phyloP scores from a whole-genome alignment of 2,329 filamentous ascomycete genomes.

The Alternaria rosae region DNA sequence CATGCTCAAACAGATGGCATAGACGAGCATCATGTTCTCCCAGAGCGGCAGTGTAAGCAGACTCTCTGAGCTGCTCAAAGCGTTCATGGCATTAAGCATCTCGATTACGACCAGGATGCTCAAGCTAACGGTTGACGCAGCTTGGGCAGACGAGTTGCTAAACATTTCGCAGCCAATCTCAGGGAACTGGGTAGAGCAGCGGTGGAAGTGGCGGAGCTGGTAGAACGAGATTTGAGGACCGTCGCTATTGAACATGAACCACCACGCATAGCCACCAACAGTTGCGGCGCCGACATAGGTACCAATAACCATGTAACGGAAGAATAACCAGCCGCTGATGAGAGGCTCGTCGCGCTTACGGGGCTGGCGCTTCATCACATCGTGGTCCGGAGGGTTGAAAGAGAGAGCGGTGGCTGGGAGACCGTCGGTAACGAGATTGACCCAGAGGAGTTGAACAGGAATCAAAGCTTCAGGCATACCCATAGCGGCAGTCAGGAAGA shows the following conservation, averaged over 20 bases:
- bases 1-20: slow-evolving; percentile 93
- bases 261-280: slow-evolving; percentile 98
- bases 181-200: slow-evolving; percentile 83
- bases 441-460: slow-evolving; percentile 97
- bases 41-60: slow-evolving; percentile 93
- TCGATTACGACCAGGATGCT: slow-evolving; percentile 95
- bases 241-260: slow-evolving; percentile 94
- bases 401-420: slow-evolving; percentile 94
- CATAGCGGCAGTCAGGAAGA: slow-evolving; percentile 94
- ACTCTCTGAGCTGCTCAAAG: slow-evolving; percentile 92
- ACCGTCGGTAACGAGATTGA: slow-evolving; percentile 97
- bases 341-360: slow-evolving; percentile 91
- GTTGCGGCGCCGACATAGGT: slow-evolving; percentile 94
- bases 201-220: slow-evolving; percentile 92
- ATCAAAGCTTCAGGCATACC: slow-evolving; percentile 98
- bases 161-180: slow-evolving; percentile 95
- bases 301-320: slow-evolving; percentile 95
- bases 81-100: slow-evolving; percentile 99
- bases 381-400: slow-evolving; percentile 98
- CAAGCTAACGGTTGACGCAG: slow-evolving; percentile 90
- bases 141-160: slow-evolving; percentile 80
- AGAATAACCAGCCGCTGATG: slow-evolving; percentile 95
- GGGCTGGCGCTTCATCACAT: slow-evolving; percentile 93
- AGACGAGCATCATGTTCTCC: slow-evolving; percentile 98
- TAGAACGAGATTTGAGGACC: slow-evolving; percentile 92